Evolutionary conservation across 306 rosid species (phyloP).

Genomic region (Rosa persica): DNA sequence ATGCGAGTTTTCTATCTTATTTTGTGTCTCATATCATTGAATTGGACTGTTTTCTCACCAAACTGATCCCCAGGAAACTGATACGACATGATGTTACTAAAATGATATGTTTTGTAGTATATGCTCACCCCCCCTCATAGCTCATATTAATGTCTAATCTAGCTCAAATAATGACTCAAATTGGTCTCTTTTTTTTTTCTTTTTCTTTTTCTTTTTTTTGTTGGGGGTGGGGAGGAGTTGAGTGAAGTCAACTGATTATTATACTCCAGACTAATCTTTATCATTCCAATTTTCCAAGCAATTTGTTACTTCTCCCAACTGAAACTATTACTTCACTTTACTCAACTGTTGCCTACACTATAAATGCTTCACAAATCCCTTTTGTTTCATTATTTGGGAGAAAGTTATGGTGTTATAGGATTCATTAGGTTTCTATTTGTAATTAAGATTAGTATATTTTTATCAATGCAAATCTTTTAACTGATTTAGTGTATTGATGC

Average conservation of each 20-base stretch:
- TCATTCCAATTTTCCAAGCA: background rate
- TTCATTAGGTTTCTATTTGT: background rate
- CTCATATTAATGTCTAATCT: background rate
- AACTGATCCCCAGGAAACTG: background rate
- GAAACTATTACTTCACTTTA: background rate
- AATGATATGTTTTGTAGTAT: background rate
- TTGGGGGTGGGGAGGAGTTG: too few species aligned
- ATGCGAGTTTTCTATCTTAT: background rate
- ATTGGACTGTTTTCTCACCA: background rate
- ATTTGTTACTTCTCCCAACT: background rate
- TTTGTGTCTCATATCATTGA: background rate
- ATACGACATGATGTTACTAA: background rate
- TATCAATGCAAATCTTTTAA: background rate
- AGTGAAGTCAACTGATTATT: too few species aligned
- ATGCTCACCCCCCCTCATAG: background rate
- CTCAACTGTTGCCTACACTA: background rate
- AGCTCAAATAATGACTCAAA: background rate
- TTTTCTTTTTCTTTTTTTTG: too few species aligned
- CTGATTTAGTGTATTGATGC: constrained; percentile 36
- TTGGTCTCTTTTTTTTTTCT: too few species aligned
- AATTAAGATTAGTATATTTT: background rate
- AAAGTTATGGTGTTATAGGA: background rate
- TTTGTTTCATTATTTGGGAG: background rate
- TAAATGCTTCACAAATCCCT: background rate
- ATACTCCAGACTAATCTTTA: background rate